Base-by-base conservation (phyloP, 768 basidiomycete species). In the Phlebiopsis flavidoalba region DNA sequence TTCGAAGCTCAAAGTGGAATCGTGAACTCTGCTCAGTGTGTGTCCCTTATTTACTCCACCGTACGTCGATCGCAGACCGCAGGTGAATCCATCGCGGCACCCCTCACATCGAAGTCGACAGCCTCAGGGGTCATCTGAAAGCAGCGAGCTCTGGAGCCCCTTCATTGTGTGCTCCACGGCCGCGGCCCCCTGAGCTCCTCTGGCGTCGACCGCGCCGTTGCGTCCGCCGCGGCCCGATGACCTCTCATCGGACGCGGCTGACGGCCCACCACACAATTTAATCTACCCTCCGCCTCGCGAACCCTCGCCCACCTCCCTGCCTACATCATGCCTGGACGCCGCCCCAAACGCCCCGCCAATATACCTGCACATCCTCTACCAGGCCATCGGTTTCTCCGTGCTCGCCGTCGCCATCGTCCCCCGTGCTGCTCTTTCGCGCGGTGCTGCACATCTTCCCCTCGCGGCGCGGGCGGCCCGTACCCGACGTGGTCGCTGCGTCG, bases 401-500 rank as follows among this genome's bases (percentile, higher is more conserved):
- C 56, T 63, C 49, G 43, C 37, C 12, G n/a, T 59, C 31, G 22
- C 48, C 26, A 46, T 60, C 33, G 1, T 63, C 0, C 52, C n/a
- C 58, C 17, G 35, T 40, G 10, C 19, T 57, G 0, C 33, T 57
- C 19, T 52, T 17, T 24, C 54, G 60, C 36, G 48, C 31, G 37
- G 40, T 60, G 6, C 24, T 33, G 2, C 52, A 59, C 21, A 26
- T 58, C 19, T 22, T 36, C 2, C 63, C 63, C 2, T 12, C 15
- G n/a, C n/a, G 7, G 43, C 37, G 5, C 7, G 63, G 5, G n/a
- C n/a, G n/a, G n/a, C n/a, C 63, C 63, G 21, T 49, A 59, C 26
- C 59, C 54, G 15, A 52, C 53, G 19, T 63, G 63, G 63, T 43
- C 63, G 17, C 33, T 52, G 48, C 37, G 55, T 6, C 53, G 59